Evolutionary conservation across 169 alveolate genomes (phyloP), one percentile per base, ranked within the genome.

Genomic region (Babesia bigemina): DNA sequence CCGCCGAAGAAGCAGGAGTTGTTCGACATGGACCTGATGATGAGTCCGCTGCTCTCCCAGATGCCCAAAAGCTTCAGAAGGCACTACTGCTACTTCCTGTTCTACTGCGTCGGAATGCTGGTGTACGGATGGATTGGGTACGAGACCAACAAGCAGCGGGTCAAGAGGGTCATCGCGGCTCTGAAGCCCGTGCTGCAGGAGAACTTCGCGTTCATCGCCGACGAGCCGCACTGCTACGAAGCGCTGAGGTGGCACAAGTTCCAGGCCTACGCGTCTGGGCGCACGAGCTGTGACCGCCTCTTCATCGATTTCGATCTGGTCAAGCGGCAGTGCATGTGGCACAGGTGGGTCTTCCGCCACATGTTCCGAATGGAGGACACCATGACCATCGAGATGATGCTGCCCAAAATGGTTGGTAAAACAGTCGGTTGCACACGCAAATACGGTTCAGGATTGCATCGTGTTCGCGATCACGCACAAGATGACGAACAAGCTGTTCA

Each of bases 281-380:
- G 88, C 26, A 81, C 88, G 11, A 81, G 88, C 66, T 81, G 88
- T 65, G 66, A 58, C 26, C 7, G 74, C 24, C 16, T 81, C 36
- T 0, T 29, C 42, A 72, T 81, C 11, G 11, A 6, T 1, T 48
- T 79, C 42, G 17, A 59, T 62, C 42, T 72, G 8, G 55, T 50
- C 29, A 81, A 73, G 79, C 21, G 88, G 36, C 82, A 81, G 59
- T 81, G 88, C 59, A 59, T 52, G 45, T 81, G 84, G 85, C 88
- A 81, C 63, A 85, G 73, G 49, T 49, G 45, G 29, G 10, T 81
- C 26, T 21, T 81, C 0, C 29, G 57, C n/a, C 61, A 21, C 53
- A 2, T 81, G 2, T 48, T 60, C 24, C 21, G 53, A 14, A 2
- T 17, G 42, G 26, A 53, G 52, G 88, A 81, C 53, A 39, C 22